These are phyloP conservation scores for Globisporangium rhizosaccharum DNA, from an alignment of 352 stramenopile species.

Conservation along the genomic window DNA sequence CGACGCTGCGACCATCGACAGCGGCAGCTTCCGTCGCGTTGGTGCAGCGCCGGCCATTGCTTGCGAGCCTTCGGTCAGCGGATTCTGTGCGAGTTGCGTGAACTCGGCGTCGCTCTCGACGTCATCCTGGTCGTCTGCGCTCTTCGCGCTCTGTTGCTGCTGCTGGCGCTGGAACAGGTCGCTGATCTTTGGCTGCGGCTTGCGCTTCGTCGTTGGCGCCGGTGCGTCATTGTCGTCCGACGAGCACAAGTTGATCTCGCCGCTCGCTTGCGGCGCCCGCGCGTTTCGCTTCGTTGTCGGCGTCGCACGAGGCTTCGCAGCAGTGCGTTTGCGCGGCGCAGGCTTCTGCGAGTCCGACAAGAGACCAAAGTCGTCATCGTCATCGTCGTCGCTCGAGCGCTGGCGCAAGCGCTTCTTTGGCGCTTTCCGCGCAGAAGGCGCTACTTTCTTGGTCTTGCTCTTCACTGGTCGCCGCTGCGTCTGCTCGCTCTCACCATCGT, in stretches of 20 bases:
- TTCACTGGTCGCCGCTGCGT: neutral
- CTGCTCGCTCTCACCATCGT: conserved; percentile 33
- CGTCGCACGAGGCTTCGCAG: conserved; percentile 7
- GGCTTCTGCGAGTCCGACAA: neutral
- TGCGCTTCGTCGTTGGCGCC: conserved; percentile 17
- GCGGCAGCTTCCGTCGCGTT: conserved; percentile 58
- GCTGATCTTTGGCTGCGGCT: conserved; percentile 55
- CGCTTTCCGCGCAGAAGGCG: conserved; percentile 7
- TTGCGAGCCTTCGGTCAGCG: conserved; percentile 23
- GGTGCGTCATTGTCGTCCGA: conserved; percentile 30
- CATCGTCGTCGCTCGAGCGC: conserved; percentile 18
- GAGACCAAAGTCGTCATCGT: conserved; percentile 17
- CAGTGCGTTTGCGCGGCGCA: conserved; percentile 9
- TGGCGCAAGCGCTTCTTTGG: conserved; percentile 43
- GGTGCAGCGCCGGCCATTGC: conserved; percentile 12
- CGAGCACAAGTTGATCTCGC: conserved; percentile 45
- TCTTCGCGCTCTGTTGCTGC: conserved; percentile 8
- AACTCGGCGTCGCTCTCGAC: conserved; percentile 75
- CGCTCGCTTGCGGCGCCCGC: neutral
- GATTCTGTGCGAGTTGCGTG: conserved; percentile 30
- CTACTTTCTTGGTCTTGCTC: conserved; percentile 6
- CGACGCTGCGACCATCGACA: conserved; percentile 63
- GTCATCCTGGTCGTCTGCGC: conserved; percentile 34
- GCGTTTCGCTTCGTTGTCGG: conserved; percentile 1
- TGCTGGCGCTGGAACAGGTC: conserved; percentile 47